Evolutionary conservation across 1,139 yeast genomes (phyloP), one percentile per base, ranked within the genome.

Genomic region (Scheffersomyces titani): DNA sequence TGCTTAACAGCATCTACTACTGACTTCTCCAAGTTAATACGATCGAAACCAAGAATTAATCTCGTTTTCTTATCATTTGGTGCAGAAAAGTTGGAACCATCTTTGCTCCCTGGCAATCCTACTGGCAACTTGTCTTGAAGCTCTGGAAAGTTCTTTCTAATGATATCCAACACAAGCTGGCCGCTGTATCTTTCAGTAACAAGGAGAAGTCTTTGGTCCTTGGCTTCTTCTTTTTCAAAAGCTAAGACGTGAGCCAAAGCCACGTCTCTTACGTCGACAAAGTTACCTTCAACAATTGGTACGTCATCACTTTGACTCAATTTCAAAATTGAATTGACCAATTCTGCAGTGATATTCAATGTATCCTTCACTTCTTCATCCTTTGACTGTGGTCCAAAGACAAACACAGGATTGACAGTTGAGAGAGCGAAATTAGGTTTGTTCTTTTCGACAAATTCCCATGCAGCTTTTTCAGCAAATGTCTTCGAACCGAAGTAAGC

Each of bases 1-100:
- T 83, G 87, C 30, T 63, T 56, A 24, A 80, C 77, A 0, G 85
- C 70, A 63, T 82, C 86, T 54, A 63, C 62, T n/a, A 81, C 70
- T 5, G 80, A 67, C 36, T 72, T 61, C 51, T 76, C 76, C 56
- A 82, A 66, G 30, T 71, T 64, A 52, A 69, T 73, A 64, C 75
- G 79, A 19, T 72, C 65, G 51, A 76, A 69, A 5, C 76, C 80
- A 53, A 81, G 68, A 3, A 81, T 52, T 49, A 66, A 58, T 48
- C 69, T 68, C n/a, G 82, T 73, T 57, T 68, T 63, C 30, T 59
- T 58, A 54, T 73, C 72, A 52, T 61, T 65, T 1, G 52, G 19
- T 48, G 56, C 51, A 30, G 59, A 51, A 50, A 53, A 54, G 18
- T 60, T 54, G 7, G 56, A 47, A 40, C 62, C 55, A 6, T 52